These are phyloP conservation scores for Danielia reshetovae DNA, from an alignment of 805 yeast genomes.

Conservation along the genomic window DNA sequence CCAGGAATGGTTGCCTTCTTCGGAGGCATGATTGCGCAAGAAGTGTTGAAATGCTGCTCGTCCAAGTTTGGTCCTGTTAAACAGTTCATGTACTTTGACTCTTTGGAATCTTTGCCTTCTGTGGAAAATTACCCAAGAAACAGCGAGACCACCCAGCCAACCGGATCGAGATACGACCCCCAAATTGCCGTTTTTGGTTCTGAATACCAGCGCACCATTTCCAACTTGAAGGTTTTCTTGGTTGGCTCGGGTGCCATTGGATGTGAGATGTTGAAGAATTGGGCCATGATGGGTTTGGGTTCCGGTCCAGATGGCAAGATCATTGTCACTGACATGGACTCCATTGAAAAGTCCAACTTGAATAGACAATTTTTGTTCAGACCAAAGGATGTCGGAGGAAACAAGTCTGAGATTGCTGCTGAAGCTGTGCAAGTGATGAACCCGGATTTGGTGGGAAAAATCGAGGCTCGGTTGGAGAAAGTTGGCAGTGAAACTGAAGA, in stretches of 20 bases:
- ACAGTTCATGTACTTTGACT: conserved; percentile 91
- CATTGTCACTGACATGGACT: conserved; percentile 85
- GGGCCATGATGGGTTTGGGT: conserved; percentile 97
- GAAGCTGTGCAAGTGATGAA: conserved; percentile 81
- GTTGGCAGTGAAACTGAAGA: conserved; percentile 93
- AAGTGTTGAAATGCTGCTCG: conserved; percentile 90
- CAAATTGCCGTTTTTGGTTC: conserved; percentile 93
- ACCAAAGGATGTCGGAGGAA: conserved; percentile 88
- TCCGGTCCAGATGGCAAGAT: conserved; percentile 87
- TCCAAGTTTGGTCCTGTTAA: conserved; percentile 93
- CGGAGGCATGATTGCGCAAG: conserved; percentile 96
- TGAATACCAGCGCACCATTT: conserved; percentile 65
- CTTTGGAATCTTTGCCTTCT: conserved; percentile 84
- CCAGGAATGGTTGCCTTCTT: conserved; percentile 86
- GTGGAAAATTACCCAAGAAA: conserved; percentile 54
- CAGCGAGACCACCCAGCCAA: conserved; percentile 69
- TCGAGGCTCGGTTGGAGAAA: conserved; percentile 74
- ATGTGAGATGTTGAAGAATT: conserved; percentile 95
- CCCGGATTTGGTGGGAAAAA: conserved; percentile 74
- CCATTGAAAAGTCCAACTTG: conserved; percentile 92
- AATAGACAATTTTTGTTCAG: conserved; percentile 96
- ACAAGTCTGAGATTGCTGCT: conserved; percentile 89
- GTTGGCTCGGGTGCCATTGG: conserved; percentile 99
- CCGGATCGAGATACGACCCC: conserved; percentile 83
- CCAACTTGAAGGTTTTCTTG: conserved; percentile 77